phyloP scores from a whole-genome alignment of 345 rosid species.

The Cardamine resedifolia region DNA sequence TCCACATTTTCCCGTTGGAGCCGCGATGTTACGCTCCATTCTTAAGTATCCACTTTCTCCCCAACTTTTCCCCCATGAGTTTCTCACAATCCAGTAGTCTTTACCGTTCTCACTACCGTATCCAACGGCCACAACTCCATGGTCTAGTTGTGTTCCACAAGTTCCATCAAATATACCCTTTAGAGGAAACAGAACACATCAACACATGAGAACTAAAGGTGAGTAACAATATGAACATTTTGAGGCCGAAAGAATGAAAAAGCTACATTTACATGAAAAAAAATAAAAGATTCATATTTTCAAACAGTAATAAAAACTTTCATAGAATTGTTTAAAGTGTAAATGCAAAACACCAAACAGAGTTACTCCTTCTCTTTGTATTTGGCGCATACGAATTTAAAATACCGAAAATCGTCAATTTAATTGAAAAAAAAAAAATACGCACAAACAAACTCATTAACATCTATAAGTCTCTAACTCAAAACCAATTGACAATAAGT shows the following conservation, averaged over 20 bases:
- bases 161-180: constrained; percentile 77
- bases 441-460: too few relatives aligned
- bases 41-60: constrained; percentile 81
- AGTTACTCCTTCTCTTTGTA: not conserved
- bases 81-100: constrained; percentile 83
- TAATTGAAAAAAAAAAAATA: too few relatives aligned
- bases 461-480: not conserved
- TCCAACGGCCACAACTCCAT: constrained; percentile 85
- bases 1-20: constrained; percentile 72
- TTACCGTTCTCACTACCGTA: constrained; percentile 76
- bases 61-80: constrained; percentile 88
- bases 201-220: not conserved
- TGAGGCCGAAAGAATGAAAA: not conserved
- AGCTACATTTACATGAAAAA: not conserved
- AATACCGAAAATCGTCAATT: not conserved
- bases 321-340: not conserved
- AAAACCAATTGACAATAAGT: not conserved
- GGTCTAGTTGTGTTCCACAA: constrained; percentile 83
- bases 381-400: not conserved
- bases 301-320: not conserved
- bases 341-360: not conserved
- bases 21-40: constrained; percentile 58
- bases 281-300: not conserved
- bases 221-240: constrained; percentile 1
- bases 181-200: not conserved